phyloP scores from a whole-genome alignment of 805 yeast species.

The Teunomyces tritomae region DNA sequence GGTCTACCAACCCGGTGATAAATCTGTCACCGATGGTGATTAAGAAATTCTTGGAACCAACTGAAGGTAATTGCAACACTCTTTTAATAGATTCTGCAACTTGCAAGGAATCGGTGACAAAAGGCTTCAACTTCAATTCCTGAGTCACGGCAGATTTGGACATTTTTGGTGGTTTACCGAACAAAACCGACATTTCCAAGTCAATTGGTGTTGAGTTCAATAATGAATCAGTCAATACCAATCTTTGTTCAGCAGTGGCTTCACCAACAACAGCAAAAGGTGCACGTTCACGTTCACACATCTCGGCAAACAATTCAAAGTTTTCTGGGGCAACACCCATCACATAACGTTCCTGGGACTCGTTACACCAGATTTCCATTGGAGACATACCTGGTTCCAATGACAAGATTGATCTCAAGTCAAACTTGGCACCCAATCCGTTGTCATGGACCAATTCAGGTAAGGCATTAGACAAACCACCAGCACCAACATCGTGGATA shows the following conservation, averaged over 20 bases:
- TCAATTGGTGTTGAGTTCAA: conserved; percentile 87
- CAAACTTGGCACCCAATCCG: conserved; percentile 90
- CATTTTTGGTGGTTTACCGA: conserved; percentile 97
- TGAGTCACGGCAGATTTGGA: conserved; percentile 68
- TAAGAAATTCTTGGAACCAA: conserved; percentile 90
- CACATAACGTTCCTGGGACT: conserved; percentile 97
- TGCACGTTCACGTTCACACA: conserved; percentile 94
- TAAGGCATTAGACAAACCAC: conserved; percentile 94
- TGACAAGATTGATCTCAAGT: conserved; percentile 83
- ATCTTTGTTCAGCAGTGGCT: conserved; percentile 84
- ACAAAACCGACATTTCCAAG: conserved; percentile 88
- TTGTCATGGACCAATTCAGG: conserved; percentile 98
- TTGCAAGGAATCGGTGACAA: conserved; percentile 33
- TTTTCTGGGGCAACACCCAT: conserved; percentile 84
- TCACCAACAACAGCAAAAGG: conserved; percentile 94
- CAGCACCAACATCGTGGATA: conserved; percentile 99
- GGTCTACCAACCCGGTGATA: conserved; percentile 94
- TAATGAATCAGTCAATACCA: conserved; percentile 75
- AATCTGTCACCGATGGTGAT: conserved; percentile 98
- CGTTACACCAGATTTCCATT: conserved; percentile 99
- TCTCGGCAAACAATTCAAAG: conserved; percentile 63
- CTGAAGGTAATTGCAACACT: conserved; percentile 86
- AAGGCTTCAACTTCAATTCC: conserved; percentile 49
- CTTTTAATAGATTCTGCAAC: conserved; percentile 70
- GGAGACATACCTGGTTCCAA: conserved; percentile 99